A percentile compares a stretch with the other conserved stretches of the same genome.
phyloP scores from a whole-genome alignment of 2,329 filamentous ascomycete genomes.

The Beauveria caledonica region DNA sequence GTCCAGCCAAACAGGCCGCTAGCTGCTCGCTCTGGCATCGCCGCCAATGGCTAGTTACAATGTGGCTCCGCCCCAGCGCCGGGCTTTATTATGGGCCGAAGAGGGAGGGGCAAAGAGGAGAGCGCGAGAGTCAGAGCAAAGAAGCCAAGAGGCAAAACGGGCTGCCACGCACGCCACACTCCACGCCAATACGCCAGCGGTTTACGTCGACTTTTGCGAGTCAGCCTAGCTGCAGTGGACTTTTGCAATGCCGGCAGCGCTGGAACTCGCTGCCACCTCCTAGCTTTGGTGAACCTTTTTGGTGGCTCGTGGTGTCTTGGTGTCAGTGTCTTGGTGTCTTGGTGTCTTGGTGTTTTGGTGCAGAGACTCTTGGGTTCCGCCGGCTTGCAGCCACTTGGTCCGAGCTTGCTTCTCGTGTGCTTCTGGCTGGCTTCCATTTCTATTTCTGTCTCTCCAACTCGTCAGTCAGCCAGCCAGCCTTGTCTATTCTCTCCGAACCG shows the following conservation, averaged over 20 bases:
- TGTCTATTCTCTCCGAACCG: neutral
- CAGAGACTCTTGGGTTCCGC: neutral
- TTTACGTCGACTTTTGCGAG: neutral
- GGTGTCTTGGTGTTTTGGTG: neutral
- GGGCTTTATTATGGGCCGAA: neutral
- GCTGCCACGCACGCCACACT: neutral
- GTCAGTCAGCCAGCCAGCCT: neutral
- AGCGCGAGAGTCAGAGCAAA: neutral
- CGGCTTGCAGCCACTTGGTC: neutral
- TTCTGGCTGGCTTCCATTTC: conserved; percentile 4
- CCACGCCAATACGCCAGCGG: neutral
- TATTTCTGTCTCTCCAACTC: neutral
- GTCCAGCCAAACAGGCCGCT: neutral
- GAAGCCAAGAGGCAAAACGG: neutral
- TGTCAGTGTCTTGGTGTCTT: neutral
- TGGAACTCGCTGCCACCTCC: neutral
- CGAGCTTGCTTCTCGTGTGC: conserved; percentile 1
- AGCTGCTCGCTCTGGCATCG: neutral
- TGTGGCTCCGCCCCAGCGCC: neutral
- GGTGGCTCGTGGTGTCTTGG: neutral
- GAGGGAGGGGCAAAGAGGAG: neutral
- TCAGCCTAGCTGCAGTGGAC: neutral
- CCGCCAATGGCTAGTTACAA: neutral
- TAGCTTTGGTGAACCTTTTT: neutral
- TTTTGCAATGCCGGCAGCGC: neutral